phyloP scores from a whole-genome alignment of 2,329 filamentous ascomycete species.

The Calonectria crousiana region DNA sequence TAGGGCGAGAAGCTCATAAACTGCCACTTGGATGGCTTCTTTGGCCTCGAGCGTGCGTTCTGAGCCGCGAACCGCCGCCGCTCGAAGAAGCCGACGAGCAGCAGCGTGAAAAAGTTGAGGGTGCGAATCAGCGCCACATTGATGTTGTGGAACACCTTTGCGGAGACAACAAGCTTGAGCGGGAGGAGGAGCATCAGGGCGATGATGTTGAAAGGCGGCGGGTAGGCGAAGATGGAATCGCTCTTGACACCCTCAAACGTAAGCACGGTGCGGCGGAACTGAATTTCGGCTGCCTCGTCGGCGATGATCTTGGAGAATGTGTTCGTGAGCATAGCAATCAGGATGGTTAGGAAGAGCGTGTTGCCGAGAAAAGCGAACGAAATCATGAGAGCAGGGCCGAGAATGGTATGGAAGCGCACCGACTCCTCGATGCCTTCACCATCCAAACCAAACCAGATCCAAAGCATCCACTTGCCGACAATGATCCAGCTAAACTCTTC shows the following conservation, averaged over 20 bases:
- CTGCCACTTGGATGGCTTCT: slow-evolving; percentile 50
- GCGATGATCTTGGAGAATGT: slow-evolving; percentile 78
- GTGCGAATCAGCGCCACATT: slow-evolving; percentile 74
- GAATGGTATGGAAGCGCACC: slow-evolving; percentile 72
- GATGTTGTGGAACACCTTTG: slow-evolving; percentile 77
- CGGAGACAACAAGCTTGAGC: slow-evolving; percentile 71
- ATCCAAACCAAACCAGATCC: slow-evolving; percentile 84
- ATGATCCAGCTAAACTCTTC: slow-evolving; percentile 59
- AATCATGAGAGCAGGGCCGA: slow-evolving; percentile 78
- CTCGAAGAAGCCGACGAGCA: slow-evolving; percentile 72
- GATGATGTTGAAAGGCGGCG: slow-evolving; percentile 77
- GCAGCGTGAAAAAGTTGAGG: slow-evolving; percentile 73
- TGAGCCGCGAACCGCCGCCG: slow-evolving; percentile 61
- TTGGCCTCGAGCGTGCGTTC: slow-evolving; percentile 28
- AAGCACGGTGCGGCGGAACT: slow-evolving; percentile 77
- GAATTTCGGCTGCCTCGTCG: slow-evolving; percentile 77
- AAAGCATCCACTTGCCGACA: slow-evolving; percentile 82
- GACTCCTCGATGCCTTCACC: slow-evolving; percentile 66
- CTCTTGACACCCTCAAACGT: slow-evolving; percentile 82
- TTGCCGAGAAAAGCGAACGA: slow-evolving; percentile 81
- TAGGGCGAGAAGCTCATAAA: slow-evolving; percentile 68
- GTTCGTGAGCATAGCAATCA: slow-evolving; percentile 80
- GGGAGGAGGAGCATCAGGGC: slow-evolving; percentile 74
- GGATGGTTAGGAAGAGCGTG: slow-evolving; percentile 79
- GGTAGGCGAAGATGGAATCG: slow-evolving; percentile 77